Base-by-base conservation (phyloP, 371 early-diverging fungal species). In the Choanephora cucurbitarum region DNA sequence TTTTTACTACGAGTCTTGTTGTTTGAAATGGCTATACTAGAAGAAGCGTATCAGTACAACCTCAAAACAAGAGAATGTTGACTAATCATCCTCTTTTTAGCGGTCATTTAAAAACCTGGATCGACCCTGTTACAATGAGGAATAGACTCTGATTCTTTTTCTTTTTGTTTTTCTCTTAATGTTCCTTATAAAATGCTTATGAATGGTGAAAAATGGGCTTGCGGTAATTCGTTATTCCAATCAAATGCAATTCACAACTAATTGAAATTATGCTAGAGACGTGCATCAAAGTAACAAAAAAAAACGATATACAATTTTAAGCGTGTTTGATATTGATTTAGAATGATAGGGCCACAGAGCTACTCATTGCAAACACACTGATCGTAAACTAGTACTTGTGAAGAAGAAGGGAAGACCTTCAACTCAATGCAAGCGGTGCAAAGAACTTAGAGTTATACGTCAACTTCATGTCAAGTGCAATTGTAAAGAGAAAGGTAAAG, bases 391-490 rank as follows among this genome's bases (percentile, higher is more conserved):
- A 32, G 64, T 84, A 28, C 81, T 80, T 55, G 86, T 92, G 42
- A 80, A 87, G 55, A 83, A 81, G 66, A 90, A 89, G 68, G 92
- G 92, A 43, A 80, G 92, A 17, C 92, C 92, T 15, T 75, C 84
- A 17, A 87, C 89, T n/a, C 92, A 92, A 62, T 92, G 92, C 60
- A 63, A 69, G 33, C 81, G 80, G 49, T 92, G 92, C 64, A 78
- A 85, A 60, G 86, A 89, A 55, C 74, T 89, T 43, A 78, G 92
- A 43, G 75, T 81, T 48, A 79, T 84, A 5, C 75, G 87, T 44
- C 90, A 89, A 58, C 79, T 89, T 23, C 89, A 88, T 59, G 84
- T 86, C 31, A 85, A 86, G 56, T 92, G 92, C 51, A 77, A 82
- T 49, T 92, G 91, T 57, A 40, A 60, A 41, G 39, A 57, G 44